Conservation (phyloP, 257 asterid genomes). For the Echites panduratus region DNA sequence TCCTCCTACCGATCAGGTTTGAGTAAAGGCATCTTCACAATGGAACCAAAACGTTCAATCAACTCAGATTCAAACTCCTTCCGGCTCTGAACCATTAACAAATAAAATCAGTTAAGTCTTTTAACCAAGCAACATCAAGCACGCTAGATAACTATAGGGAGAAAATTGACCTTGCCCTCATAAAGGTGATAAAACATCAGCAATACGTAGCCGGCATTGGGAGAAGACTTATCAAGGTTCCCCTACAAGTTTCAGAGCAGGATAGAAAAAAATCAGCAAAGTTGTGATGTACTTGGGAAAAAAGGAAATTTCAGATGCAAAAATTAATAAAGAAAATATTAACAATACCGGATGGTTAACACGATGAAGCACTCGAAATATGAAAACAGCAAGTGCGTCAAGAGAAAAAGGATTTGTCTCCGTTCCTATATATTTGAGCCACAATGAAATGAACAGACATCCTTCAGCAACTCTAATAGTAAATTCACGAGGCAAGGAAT, state of each 20-base stretch:
- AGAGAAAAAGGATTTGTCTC: conserved; percentile 84
- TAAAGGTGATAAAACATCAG: conserved; percentile 89
- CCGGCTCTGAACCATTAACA: conserved; percentile 52
- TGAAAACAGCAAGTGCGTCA: conserved; percentile 89
- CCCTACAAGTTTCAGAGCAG: conserved; percentile 51
- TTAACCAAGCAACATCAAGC: neutral
- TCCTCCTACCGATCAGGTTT: conserved; percentile 57
- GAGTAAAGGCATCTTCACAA: conserved; percentile 90
- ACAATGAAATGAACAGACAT: neutral
- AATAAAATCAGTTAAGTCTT: conserved; percentile 13
- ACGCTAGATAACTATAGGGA: conserved; percentile 1
- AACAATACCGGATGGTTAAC: conserved; percentile 83
- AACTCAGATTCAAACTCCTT: conserved; percentile 76
- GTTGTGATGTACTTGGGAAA: conserved; percentile 6
- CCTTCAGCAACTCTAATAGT: neutral
- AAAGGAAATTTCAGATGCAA: conserved; percentile 4
- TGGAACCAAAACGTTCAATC: conserved; percentile 80
- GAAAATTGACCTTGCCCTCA: conserved; percentile 74
- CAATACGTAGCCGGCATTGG: conserved; percentile 84
- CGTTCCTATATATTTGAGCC: conserved; percentile 52
- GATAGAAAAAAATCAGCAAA: conserved; percentile 18
- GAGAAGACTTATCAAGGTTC: conserved; percentile 84
- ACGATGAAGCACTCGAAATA: conserved; percentile 75
- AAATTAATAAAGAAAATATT: conserved; percentile 14
- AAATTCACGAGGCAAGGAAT: neutral